phyloP scores from a whole-genome alignment of 306 rosid species.

The Crotalaria pallida region DNA sequence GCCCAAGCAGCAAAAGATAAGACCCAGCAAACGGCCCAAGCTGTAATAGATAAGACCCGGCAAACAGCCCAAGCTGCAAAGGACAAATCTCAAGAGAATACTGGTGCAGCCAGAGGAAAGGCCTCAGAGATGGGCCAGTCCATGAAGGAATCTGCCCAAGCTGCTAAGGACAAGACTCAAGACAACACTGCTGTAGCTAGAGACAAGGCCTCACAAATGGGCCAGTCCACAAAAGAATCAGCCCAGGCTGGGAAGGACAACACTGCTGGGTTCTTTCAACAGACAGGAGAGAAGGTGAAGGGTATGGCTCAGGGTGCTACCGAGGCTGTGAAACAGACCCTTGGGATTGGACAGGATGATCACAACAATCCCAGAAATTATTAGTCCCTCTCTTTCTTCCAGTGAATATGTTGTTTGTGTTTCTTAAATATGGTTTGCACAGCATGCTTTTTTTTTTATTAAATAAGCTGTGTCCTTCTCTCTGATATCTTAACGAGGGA shows the following conservation, averaged over 20 bases:
- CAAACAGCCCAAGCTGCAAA: slow-evolving; percentile 25
- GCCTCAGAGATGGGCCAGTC: too few relatives aligned
- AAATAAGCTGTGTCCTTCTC: neutral
- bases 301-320: slow-evolving; percentile 46
- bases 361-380: neutral
- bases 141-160: slow-evolving; percentile 25
- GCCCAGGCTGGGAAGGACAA: slow-evolving; percentile 32
- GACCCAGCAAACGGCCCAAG: slow-evolving; percentile 19
- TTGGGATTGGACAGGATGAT: slow-evolving; percentile 43
- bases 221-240: slow-evolving; percentile 24
- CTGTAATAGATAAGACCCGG: slow-evolving; percentile 6
- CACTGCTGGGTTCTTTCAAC: slow-evolving; percentile 36
- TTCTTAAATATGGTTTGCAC: neutral
- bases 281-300: slow-evolving; percentile 58
- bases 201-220: slow-evolving; percentile 27
- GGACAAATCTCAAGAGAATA: slow-evolving; percentile 7
- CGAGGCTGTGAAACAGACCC: slow-evolving; percentile 45
- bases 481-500: neutral
- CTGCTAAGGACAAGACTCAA: slow-evolving; percentile 24
- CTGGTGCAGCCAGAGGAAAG: too few relatives aligned
- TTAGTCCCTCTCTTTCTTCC: neutral
- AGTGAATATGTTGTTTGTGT: neutral
- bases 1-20: slow-evolving; percentile 32
- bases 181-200: slow-evolving; percentile 3
- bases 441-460: neutral